These are phyloP conservation scores for Areca catechu DNA, from an alignment of 176 grass and related monocot genomes.

Conservation along the genomic window DNA sequence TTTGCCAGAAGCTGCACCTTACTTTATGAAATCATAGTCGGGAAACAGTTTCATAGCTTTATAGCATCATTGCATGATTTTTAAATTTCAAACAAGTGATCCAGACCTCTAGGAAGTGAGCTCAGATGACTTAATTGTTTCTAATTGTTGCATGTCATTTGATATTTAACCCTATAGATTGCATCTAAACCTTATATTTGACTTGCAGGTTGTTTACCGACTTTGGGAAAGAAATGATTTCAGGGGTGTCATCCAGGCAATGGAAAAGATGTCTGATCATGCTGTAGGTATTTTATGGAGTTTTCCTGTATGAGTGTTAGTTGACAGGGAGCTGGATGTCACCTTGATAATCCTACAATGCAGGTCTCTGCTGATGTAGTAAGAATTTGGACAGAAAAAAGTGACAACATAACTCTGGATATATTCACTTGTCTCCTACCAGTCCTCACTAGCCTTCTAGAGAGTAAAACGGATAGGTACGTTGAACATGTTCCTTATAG, in stretches of 20 bases:
- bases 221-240: conserved; percentile 88
- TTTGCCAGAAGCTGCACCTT: too few species aligned
- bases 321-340: conserved; percentile 8
- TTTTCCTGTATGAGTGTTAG: conserved; percentile 13
- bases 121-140: too few species aligned
- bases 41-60: too few species aligned
- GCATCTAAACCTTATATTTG: conserved; percentile 8
- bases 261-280: conserved; percentile 96
- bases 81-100: too few species aligned
- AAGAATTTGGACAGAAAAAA: conserved; percentile 67
- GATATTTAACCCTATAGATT: background rate
- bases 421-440: conserved; percentile 74
- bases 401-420: conserved; percentile 73
- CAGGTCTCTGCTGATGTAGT: conserved; percentile 86
- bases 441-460: conserved; percentile 57
- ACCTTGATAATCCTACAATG: conserved; percentile 13
- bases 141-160: too few species aligned
- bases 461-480: conserved; percentile 95
- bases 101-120: too few species aligned
- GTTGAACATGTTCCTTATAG: background rate
- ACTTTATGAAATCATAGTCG: too few species aligned
- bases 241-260: conserved; percentile 55
- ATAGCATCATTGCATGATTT: too few species aligned
- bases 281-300: conserved; percentile 39
- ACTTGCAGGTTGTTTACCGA: conserved; percentile 71